Base-by-base conservation (phyloP, 257 asterid species). In the Nyctanthes arbortristis region DNA sequence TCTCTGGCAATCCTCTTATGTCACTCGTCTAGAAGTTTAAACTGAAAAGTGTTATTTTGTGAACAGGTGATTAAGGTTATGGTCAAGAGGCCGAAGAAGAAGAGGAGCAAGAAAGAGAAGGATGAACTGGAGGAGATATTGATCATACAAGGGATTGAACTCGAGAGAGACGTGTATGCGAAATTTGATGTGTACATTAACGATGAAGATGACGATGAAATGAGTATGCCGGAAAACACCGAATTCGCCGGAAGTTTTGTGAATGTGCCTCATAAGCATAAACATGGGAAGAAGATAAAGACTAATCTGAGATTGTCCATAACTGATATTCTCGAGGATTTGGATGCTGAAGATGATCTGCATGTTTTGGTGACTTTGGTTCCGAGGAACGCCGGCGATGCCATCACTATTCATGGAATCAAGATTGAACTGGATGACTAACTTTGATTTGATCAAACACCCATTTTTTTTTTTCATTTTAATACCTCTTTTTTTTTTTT, bases 191-290 rank as follows among this genome's bases (percentile, higher is more conserved):
- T 88, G 5, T 79, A 75, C 16, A 76, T 88, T 12, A 88, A 88
- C 62, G 93, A 86, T 18, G 96, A 88, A 39, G 93, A 88, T 6
- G 93, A 84, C 5, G 93, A 84, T 9, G 88, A 59, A 45, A 24
- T 58, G 34, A 78, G 71, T 25, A 80, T 85, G 40, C 75, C 72
- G 40, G 85, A 73, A 4, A 81, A 86, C 62, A 77, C 93, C 0
- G 96, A 88, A 68, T 88, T 82, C 27, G 87, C 82, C 4, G 96
- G 96, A 0, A 88, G 96, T 59, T 88, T 86, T 11, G 96, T 84
- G 60, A 86, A 84, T 22, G 88, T 88, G 65, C 88, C 96, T 20
- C 96, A 86, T 28, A 84, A 77, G 69, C 86, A 82, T 29, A 80
- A 84, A n/a, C 33, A 63, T 1, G 78, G 40, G 22, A 78, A 78